Percentiles rank a stretch among this genome's conserved stretches.
phyloP scores from a whole-genome alignment of 75 land plant genomes.

The Larix kaempferi region DNA sequence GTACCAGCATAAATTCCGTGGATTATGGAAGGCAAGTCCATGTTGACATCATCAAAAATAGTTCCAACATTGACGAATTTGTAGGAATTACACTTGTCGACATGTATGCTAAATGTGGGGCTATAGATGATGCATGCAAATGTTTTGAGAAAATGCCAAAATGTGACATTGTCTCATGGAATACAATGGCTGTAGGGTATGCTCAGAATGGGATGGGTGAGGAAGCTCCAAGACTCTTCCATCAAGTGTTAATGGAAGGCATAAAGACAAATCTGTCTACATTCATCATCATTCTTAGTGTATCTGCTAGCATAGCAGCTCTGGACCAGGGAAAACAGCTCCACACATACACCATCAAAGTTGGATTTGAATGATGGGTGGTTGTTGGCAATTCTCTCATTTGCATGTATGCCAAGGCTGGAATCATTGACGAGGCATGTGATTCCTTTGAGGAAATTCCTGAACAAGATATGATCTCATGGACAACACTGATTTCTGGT shows the following conservation, averaged over 20 bases:
- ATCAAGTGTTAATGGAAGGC: constrained; percentile 33
- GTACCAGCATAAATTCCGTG: background rate
- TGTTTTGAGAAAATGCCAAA: constrained; percentile 26
- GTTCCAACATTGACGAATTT: constrained; percentile 30
- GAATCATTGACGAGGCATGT: constrained; percentile 35
- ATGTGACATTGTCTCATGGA: constrained; percentile 50
- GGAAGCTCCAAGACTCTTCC: constrained; percentile 32
- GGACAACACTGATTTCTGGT: constrained; percentile 31
- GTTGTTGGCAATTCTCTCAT: constrained; percentile 39
- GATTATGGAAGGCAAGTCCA: constrained; percentile 26
- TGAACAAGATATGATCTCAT: constrained; percentile 27
- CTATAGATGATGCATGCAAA: constrained; percentile 30
- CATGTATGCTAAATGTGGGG: constrained; percentile 28
- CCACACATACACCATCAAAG: constrained; percentile 28
- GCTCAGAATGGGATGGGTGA: constrained; percentile 29
- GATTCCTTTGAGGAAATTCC: constrained; percentile 24
- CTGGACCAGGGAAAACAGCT: constrained; percentile 34
- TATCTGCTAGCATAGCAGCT: constrained; percentile 17
- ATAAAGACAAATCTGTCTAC: constrained; percentile 28
- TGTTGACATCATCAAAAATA: constrained; percentile 19
- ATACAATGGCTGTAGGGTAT: constrained; percentile 40
- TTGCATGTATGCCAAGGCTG: constrained; percentile 52
- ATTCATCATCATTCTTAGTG: constrained; percentile 43
- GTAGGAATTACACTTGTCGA: constrained; percentile 49
- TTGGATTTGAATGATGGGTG: constrained; percentile 13